Conservation (phyloP, 2,329 filamentous ascomycete species). For the Parafenestella ontariensis region DNA sequence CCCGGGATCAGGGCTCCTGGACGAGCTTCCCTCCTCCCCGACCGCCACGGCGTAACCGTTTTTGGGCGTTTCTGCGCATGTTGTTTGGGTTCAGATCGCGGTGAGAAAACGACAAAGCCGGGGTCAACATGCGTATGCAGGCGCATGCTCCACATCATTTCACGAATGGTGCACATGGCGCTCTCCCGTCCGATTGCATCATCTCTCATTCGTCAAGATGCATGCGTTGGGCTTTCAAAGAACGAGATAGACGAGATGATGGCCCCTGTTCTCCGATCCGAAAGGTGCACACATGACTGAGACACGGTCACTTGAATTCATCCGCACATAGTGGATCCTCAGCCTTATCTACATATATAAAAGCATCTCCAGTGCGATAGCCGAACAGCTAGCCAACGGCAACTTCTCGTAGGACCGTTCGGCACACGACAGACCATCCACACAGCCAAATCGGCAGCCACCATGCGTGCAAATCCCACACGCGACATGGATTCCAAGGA, state of each 20-base stretch:
- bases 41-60: slow-evolving; percentile 5
- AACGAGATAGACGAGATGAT: not conserved
- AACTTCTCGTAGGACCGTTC: not conserved
- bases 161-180: slow-evolving; percentile 1
- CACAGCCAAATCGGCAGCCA: not conserved
- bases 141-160: slow-evolving; percentile 1
- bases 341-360: not conserved
- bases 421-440: not conserved
- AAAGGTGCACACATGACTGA: not conserved
- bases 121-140: not conserved
- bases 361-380: not conserved
- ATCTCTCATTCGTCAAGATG: not conserved
- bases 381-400: not conserved
- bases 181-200: not conserved
- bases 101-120: slow-evolving; percentile 11
- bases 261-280: not conserved
- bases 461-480: not conserved
- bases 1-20: slow-evolving; percentile 8
- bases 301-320: not conserved
- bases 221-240: not conserved
- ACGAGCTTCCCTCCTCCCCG: slow-evolving; percentile 12
- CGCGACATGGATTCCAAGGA: not conserved
- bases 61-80: not conserved
- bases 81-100: not conserved
- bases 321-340: not conserved